Evolutionary conservation across 2,329 filamentous ascomycete genomes (phyloP).

Genomic region (Apiospora koreana): DNA sequence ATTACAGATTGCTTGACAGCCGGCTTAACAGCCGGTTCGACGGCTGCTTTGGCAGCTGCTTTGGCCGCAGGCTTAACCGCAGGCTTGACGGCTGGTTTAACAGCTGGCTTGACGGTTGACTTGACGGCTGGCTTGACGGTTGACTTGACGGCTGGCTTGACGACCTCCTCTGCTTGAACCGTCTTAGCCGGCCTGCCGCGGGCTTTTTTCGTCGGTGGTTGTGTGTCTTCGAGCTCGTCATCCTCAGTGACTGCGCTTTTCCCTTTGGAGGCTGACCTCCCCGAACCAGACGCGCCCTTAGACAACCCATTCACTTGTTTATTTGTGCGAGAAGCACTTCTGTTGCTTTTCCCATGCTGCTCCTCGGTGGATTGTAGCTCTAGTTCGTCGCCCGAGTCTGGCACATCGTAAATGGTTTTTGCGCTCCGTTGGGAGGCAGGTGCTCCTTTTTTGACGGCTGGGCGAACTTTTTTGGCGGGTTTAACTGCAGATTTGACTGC

Average conservation of each 20-base stretch:
- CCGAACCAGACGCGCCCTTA: neutral
- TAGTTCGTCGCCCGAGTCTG: conserved; percentile 30
- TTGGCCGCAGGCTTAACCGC: too few relatives aligned
- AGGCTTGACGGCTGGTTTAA: too few relatives aligned
- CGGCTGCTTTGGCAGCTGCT: too few relatives aligned
- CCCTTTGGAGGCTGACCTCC: neutral
- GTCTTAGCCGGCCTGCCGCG: neutral
- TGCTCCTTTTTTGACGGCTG: neutral
- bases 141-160: conserved; percentile 14
- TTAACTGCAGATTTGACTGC: conserved; percentile 7
- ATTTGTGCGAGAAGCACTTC: neutral
- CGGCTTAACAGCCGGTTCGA: too few relatives aligned
- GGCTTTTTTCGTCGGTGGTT: neutral
- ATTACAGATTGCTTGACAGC: conserved; percentile 16
- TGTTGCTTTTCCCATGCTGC: conserved; percentile 11
- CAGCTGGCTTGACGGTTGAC: too few relatives aligned
- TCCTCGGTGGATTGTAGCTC: conserved; percentile 10
- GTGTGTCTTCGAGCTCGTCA: neutral
- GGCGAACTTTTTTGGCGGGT: neutral
- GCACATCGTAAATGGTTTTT: conserved; percentile 29
- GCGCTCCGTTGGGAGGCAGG: conserved; percentile 19
- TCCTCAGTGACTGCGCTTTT: neutral
- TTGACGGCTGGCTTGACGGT: too few relatives aligned
- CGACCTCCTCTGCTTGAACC: neutral
- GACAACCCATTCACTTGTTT: neutral